Conservation (phyloP, 805 yeast species). For the Ogataea trehaloabstinens region DNA sequence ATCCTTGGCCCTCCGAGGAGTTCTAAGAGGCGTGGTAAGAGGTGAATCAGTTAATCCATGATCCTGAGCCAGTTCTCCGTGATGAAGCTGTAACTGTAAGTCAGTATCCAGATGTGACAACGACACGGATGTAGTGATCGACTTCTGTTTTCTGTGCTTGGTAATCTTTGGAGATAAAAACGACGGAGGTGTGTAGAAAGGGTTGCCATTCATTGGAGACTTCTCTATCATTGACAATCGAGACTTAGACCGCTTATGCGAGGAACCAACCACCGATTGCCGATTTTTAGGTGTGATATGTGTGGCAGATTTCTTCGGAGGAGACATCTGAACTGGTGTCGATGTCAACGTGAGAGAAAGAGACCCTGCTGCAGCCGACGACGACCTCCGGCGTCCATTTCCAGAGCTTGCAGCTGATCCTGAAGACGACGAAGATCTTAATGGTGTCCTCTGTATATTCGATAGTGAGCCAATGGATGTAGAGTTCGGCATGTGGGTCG, state of each 20-base stretch:
- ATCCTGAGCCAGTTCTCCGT: constrained; percentile 8
- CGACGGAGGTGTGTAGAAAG: constrained; percentile 47
- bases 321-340: constrained; percentile 22
- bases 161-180: constrained; percentile 41
- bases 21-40: constrained; percentile 26
- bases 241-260: constrained; percentile 23
- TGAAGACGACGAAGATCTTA: constrained; percentile 14
- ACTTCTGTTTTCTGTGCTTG: constrained; percentile 31
- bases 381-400: constrained; percentile 14
- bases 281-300: constrained; percentile 22
- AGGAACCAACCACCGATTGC: neutral
- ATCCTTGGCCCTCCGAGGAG: constrained; percentile 21
- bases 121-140: constrained; percentile 30
- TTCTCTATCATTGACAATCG: constrained; percentile 21
- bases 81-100: constrained; percentile 24
- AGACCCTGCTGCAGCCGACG: constrained; percentile 3
- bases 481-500: constrained; percentile 12
- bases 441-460: constrained; percentile 22
- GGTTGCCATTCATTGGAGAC: constrained; percentile 41
- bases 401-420: constrained; percentile 1
- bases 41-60: constrained; percentile 21
- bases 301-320: constrained; percentile 18
- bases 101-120: constrained; percentile 32
- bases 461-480: constrained; percentile 17
- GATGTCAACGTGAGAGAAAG: constrained; percentile 10